phyloP scores from a whole-genome alignment of 352 stramenopile species.

The Phytopythium sindhum region DNA sequence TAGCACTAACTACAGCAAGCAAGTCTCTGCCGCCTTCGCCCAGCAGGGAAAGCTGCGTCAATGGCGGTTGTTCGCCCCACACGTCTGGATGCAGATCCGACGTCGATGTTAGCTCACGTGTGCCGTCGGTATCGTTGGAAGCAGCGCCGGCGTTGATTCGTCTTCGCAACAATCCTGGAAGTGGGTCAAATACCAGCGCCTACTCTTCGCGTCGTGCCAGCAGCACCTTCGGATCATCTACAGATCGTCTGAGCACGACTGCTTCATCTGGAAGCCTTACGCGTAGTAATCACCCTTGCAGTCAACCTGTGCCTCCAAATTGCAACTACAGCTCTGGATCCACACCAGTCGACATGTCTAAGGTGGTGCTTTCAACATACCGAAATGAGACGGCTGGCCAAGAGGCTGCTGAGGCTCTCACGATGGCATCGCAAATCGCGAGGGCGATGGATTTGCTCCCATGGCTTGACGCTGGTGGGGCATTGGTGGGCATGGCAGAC shows the following conservation, averaged over 20 bases:
- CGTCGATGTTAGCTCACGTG: not conserved
- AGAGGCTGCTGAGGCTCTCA: not conserved
- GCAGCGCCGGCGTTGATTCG: not conserved
- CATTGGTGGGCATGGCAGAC: conserved; percentile 1
- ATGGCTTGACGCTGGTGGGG: not conserved
- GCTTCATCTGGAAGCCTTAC: not conserved
- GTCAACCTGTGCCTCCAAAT: not conserved
- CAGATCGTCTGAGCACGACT: not conserved
- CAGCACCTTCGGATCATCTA: not conserved
- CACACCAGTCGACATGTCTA: not conserved
- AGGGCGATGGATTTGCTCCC: conserved; percentile 7
- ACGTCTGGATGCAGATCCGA: not conserved
- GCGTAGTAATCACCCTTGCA: not conserved
- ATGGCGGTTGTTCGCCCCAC: not conserved
- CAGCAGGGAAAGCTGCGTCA: not conserved
- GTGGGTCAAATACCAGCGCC: not conserved
- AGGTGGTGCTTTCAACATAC: not conserved
- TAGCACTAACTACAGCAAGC: not conserved
- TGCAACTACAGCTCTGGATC: not conserved
- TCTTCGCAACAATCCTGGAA: not conserved
- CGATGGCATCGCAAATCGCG: conserved; percentile 5
- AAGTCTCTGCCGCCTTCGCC: not conserved
- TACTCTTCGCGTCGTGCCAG: not conserved
- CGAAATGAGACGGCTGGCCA: not conserved
- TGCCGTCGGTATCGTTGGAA: not conserved